Evolutionary conservation across 1,139 yeast species (phyloP).

Genomic region (Kluyveromyces sp.): DNA sequence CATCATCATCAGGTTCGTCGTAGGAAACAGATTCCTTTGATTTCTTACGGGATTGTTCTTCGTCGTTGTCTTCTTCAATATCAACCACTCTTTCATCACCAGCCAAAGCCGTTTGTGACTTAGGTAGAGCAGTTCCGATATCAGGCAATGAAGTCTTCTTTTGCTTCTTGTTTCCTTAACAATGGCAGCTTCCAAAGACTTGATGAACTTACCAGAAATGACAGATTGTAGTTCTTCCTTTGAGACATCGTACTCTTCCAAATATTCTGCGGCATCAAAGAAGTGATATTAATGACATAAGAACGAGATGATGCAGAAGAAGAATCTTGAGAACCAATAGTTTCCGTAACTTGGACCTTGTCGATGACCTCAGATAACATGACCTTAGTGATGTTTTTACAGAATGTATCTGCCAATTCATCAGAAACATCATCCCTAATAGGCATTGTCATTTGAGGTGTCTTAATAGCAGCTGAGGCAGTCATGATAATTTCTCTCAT

Average conservation of each 20-base stretch:
- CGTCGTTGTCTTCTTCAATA: slow-evolving; percentile 57
- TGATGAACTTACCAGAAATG: slow-evolving; percentile 57
- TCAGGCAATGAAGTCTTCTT: slow-evolving; percentile 50
- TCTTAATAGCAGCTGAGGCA: slow-evolving; percentile 87
- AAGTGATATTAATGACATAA: slow-evolving; percentile 68
- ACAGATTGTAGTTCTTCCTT: slow-evolving; percentile 71
- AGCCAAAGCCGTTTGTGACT: slow-evolving; percentile 40
- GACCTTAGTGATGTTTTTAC: slow-evolving; percentile 83
- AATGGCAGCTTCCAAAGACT: slow-evolving; percentile 62
- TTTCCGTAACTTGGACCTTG: slow-evolving; percentile 78
- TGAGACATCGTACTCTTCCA: slow-evolving; percentile 79
- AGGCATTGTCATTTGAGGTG: slow-evolving; percentile 97
- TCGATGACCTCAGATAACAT: slow-evolving; percentile 84
- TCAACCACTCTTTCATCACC: slow-evolving; percentile 31
- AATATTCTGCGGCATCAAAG: slow-evolving; percentile 71
- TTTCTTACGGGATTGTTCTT: slow-evolving; percentile 51
- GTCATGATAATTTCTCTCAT: slow-evolving; percentile 99
- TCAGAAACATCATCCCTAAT: slow-evolving; percentile 71
- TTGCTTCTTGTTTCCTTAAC: slow-evolving; percentile 75
- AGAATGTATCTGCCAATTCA: slow-evolving; percentile 84
- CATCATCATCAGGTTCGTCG: slow-evolving; percentile 93
- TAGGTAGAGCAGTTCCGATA: slow-evolving; percentile 69
- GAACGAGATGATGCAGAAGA: slow-evolving; percentile 52
- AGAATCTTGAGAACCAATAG: slow-evolving; percentile 55
- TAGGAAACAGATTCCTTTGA: slow-evolving; percentile 84